Evolutionary conservation across 352 stramenopile genomes (phyloP), one percentile per base, ranked within the genome.

Genomic region (Phytophthora nicotianae): DNA sequence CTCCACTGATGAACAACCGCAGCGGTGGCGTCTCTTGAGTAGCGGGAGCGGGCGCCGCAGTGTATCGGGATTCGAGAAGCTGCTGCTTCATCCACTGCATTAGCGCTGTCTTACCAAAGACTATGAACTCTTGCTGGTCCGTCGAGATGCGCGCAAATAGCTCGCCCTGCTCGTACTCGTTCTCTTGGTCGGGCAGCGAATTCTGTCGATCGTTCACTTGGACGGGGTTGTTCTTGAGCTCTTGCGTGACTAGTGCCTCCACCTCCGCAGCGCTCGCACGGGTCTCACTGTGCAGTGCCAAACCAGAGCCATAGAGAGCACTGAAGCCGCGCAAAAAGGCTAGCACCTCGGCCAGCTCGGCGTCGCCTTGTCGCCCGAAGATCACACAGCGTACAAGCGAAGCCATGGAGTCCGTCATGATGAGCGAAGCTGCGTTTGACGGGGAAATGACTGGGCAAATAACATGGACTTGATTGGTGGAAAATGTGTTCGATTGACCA

Each of bases 1-100:
- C 83, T 5, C 86, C 86, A 58, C 79, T 91, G 38, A 95, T 57
- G 55, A 93, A 95, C 6, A 95, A 54, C 24, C 75, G 74, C 50
- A 91, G 61, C 8, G 82, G 71, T 4, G 43, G 41, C 33, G 16
- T 5, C 42, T 62, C 35, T 0, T 0, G 24, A 5, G 24, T 14
- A 6, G 27, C 26, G 37, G 11, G 16, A 37, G 43, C 10, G 5
- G 17, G 1, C 11, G 19, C 19, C 26, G 23, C 24, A 5, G 47
- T 42, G 38, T 80, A 77, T 4, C 67, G 52, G 16, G 61, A 17
- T 35, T 81, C 75, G 3, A 84, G 51, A 24, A 80, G 58, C n/a
- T 79, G 51, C 14, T 48, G 50, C 5, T 62, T 65, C 73, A 82
- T 69, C 70, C 72, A 80, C 20, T 67, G 56, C 41, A 63, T 56